Evolutionary conservation across 192 early-diverging fungal species (phyloP).

Genomic region (Umbelopsis ramanniana): DNA sequence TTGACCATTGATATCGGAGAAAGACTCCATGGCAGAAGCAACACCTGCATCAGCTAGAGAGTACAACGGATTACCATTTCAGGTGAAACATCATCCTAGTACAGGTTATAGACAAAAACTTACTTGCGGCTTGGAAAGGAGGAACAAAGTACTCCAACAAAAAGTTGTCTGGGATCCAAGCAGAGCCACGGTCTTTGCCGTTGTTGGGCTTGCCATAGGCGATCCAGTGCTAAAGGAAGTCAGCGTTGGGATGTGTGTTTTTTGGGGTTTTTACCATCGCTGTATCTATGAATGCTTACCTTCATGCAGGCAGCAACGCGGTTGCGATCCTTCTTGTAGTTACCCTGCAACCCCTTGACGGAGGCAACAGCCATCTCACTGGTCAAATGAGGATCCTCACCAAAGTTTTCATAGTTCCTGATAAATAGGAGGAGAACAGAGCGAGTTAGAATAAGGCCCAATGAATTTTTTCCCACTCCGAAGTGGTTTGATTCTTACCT

Average conservation of each 20-base stretch:
- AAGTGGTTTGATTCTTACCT: neutral
- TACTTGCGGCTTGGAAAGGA: constrained; percentile 57
- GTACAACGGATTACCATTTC: neutral
- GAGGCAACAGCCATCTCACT: constrained; percentile 55
- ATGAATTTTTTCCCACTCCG: constrained; percentile 23
- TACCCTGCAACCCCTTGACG: constrained; percentile 64
- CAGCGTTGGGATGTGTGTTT: neutral
- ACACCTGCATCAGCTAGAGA: constrained; percentile 53
- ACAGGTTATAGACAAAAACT: neutral
- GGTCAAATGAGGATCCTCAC: constrained; percentile 62
- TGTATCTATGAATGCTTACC: neutral
- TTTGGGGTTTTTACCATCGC: neutral
- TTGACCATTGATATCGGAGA: constrained; percentile 64
- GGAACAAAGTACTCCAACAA: constrained; percentile 68
- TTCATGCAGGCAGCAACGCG: constrained; percentile 69
- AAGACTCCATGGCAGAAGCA: constrained; percentile 67
- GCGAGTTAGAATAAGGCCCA: constrained; percentile 50
- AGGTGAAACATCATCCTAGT: neutral
- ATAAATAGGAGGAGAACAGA: constrained; percentile 62
- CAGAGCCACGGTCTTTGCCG: constrained; percentile 34
- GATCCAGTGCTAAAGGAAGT: neutral
- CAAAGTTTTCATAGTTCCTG: constrained; percentile 57
- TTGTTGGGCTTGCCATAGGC: constrained; percentile 5
- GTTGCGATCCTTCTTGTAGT: constrained; percentile 65
- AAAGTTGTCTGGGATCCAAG: constrained; percentile 41